Evolutionary conservation across 2,329 filamentous ascomycete genomes (phyloP), one percentile per base, ranked within the genome.

Genomic region (Aotearoamyces nothofagi): DNA sequence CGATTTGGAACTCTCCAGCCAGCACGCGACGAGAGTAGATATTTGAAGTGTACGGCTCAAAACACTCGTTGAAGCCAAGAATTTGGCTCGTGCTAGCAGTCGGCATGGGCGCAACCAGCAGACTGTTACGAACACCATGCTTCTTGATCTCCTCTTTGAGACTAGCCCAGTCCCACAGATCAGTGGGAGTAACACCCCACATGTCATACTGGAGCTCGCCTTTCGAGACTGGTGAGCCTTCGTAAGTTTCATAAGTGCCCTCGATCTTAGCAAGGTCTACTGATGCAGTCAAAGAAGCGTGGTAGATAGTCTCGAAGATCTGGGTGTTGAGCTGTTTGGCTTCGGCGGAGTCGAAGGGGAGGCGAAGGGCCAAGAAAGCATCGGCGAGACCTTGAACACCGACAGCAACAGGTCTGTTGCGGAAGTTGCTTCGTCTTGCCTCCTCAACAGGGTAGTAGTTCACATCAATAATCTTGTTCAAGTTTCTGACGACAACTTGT

Each of bases 241-340:
- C 70, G 52, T 94, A 98, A 3, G 84, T 84, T 42, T 77, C 68
- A 57, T 98, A 98, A 5, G 84, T 56, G 4, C 90, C 90, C 33
- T 86, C 58, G 42, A 78, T 63, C 63, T 83, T 78, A 37, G 90
- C 83, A 40, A 96, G 61, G 33, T 93, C 75, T 49, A 79, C 74
- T 1, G 90, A 98, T 13, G 83, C 78, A 31, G 86, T 93, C 38
- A 96, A 63, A 33, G 84, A 82, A 52, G 78, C 90, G 54, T 98
- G 90, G 62, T 98, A 98, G 56, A 98, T 94, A 39, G 90, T 98
- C 67, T 98, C 90, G 41, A 98, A 98, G 56, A 98, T 96, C 57
- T 98, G 84, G 50, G 79, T 86, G 68, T 98, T 98, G 49, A 98
- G 71, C 54, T 90, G 70, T 43, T 78, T 81, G 38, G 90, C 90